Percentiles rank a stretch among this genome's conserved stretches.
Conservation (phyloP, 805 yeast species). For the Myxozyma nipponensis region DNA sequence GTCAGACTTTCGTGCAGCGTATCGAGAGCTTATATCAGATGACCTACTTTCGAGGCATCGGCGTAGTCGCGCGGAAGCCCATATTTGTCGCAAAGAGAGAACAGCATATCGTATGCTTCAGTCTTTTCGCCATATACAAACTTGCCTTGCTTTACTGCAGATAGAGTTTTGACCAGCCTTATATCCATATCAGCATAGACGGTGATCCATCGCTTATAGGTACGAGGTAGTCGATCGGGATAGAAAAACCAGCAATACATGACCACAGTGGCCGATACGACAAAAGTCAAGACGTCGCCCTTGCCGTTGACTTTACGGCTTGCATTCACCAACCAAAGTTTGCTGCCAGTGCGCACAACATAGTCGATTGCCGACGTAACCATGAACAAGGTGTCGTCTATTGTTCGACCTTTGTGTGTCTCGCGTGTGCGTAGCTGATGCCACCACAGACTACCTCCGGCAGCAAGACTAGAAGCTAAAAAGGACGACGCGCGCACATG, state of each 20-base stretch:
- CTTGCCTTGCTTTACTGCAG: slow-evolving; percentile 36
- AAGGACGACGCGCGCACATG: slow-evolving; percentile 1
- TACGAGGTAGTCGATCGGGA: slow-evolving; percentile 44
- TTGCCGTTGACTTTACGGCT: neutral
- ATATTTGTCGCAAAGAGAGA: slow-evolving; percentile 36
- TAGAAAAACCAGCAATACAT: slow-evolving; percentile 37
- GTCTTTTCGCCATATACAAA: slow-evolving; percentile 40
- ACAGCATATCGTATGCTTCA: slow-evolving; percentile 36
- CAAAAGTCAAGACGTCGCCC: slow-evolving; percentile 10
- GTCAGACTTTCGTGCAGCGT: neutral
- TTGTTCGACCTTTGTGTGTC: slow-evolving; percentile 5
- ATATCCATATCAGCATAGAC: slow-evolving; percentile 48
- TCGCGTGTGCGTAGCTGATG: slow-evolving; percentile 11
- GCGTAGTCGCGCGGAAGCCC: slow-evolving; percentile 40
- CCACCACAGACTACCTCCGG: slow-evolving; percentile 9
- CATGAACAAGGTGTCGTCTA: slow-evolving; percentile 15
- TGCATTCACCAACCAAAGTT: neutral
- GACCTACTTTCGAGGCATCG: slow-evolving; percentile 26
- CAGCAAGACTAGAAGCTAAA: slow-evolving; percentile 9
- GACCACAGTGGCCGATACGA: slow-evolving; percentile 28
- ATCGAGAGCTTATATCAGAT: neutral
- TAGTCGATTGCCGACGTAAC: slow-evolving; percentile 18
- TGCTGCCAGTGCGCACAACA: slow-evolving; percentile 1
- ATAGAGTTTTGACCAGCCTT: slow-evolving; percentile 39
- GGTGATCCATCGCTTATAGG: slow-evolving; percentile 48